Percentiles rank a stretch among this genome's conserved stretches.
Evolutionary conservation across 2,329 filamentous ascomycete genomes (phyloP).

Genomic region (Colletotrichum horii): DNA sequence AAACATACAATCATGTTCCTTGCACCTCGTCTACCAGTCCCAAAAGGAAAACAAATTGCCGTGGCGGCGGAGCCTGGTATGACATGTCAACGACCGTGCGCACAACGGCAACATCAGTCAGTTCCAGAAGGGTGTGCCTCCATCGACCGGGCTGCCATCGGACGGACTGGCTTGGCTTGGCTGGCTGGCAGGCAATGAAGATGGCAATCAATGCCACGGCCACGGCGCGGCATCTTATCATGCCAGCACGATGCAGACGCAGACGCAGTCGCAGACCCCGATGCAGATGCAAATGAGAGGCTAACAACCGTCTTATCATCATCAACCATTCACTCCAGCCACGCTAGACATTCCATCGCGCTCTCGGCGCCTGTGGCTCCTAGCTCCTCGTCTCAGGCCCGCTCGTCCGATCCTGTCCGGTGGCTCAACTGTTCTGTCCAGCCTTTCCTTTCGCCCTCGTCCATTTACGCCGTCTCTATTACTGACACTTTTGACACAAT

Average conservation of each 20-base stretch:
- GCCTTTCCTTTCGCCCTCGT: neutral
- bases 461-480: neutral
- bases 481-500: neutral
- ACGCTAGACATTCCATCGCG: neutral
- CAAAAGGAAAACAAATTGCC: neutral
- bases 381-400: neutral
- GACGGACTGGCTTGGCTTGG: neutral
- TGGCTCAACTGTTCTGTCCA: no score
- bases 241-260: neutral
- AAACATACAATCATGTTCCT: neutral
- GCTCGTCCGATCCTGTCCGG: neutral
- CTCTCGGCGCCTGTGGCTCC: conserved; percentile 7
- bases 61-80: neutral
- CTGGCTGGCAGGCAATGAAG: neutral
- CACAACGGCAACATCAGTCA: neutral
- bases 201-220: neutral
- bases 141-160: neutral
- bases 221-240: conserved; percentile 3
- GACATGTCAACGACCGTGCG: conserved; percentile 7
- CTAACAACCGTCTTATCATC: neutral
- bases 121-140: neutral
- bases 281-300: neutral
- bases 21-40: neutral
- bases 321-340: neutral
- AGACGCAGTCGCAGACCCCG: neutral